Evolutionary conservation across 2,329 filamentous ascomycete species (phyloP), one percentile per base, ranked within the genome.

Genomic region (Blastomyces parvus): DNA sequence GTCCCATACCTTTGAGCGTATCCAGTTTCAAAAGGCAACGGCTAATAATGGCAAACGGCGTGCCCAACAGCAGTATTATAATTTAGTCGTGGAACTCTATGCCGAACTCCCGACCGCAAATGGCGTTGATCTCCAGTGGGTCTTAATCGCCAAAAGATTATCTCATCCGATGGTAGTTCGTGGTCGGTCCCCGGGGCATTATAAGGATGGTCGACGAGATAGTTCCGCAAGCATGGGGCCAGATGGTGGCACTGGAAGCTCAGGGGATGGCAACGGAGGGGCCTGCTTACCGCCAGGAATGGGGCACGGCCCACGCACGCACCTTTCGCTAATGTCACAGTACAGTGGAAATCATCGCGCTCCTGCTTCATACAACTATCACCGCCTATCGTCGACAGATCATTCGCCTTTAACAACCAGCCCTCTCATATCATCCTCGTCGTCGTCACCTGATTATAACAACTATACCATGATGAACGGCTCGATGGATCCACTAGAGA

Each of bases 11-110:
- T 97, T 95, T 72, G 91, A 96, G 72, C 86, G 92, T 13, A 94
- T 96, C 60, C 91, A 96, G 70, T 97, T 96, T 82, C 95, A 96
- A 74, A 90, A 90, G 67, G 91, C 92, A 0, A 96, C 91, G 0
- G 90, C 91, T 30, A 97, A 96, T 78, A 97, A 97, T 68, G 91
- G 91, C 57, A 96, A 96, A 74, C 83, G 92, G 68, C 83, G 92
- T 63, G 91, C 91, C 0, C 90, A 91, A 22, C 91, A 97, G 72
- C 92, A 96, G 70, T 96, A 91, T 74, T 96, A 95, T 71, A 90
- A 94, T 70, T 81, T 97, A n/a, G 84, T 95, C 56, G 87, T 96
- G 3, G 91, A 96, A 72, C 84, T 95, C 0, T 90, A 86, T 75
- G 90, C 84, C 8, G 86, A 92, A 67, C 78, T 90, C 40, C 79